These are phyloP conservation scores for Skeletonema menzelii DNA, from an alignment of 108 stramenopile species.

Conservation along the genomic window DNA sequence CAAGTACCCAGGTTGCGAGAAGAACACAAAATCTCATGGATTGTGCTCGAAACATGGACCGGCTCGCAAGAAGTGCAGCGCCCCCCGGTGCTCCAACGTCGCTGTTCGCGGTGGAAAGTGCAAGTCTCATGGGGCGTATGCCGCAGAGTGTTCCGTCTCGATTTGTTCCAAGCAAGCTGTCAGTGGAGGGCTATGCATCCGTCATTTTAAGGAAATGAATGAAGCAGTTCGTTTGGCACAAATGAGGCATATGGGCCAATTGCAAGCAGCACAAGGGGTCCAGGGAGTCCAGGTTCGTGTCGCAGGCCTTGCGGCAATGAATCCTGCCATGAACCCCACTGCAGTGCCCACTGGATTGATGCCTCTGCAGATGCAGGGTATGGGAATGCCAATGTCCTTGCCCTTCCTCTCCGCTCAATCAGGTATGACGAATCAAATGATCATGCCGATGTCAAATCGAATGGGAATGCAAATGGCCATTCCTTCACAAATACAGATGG, in stretches of 20 bases:
- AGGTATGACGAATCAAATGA: background rate
- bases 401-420: background rate
- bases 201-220: background rate
- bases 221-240: background rate
- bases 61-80: constrained; percentile 14
- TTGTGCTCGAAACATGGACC: constrained; percentile 6
- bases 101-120: constrained; percentile 29
- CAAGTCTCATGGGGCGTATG: constrained; percentile 19
- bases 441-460: background rate
- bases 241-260: background rate
- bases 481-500: background rate
- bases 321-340: background rate
- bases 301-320: background rate
- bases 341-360: background rate
- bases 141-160: constrained; percentile 1
- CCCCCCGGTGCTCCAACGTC: constrained; percentile 10
- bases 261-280: constrained; percentile 5
- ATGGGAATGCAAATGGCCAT: too few species aligned
- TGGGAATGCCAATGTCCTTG: background rate
- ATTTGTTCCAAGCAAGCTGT: background rate
- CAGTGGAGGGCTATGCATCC: background rate
- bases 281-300: background rate
- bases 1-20: constrained; percentile 15
- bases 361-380: background rate
- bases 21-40: background rate